These are phyloP conservation scores for Verticillium dahliae DNA, from an alignment of 2,329 filamentous ascomycete species.

Conservation along the genomic window DNA sequence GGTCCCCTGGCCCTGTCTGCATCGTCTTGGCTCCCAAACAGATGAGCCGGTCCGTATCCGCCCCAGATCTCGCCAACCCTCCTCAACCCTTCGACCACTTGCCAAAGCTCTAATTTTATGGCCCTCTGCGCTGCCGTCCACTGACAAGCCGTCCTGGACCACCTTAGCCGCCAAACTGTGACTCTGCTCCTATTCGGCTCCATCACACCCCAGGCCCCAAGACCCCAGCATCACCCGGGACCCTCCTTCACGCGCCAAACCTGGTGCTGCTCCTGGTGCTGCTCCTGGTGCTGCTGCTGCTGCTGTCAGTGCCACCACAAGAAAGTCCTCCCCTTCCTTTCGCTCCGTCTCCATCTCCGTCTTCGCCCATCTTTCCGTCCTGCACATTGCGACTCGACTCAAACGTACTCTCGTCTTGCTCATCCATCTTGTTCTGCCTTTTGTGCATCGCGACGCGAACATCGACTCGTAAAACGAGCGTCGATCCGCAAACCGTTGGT, in stretches of 20 bases:
- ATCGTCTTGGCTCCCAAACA: constrained; percentile 10
- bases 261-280: neutral
- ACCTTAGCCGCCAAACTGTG: constrained; percentile 37
- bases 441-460: neutral
- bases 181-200: constrained; percentile 27
- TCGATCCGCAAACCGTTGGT: constrained; percentile 15
- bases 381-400: constrained; percentile 1
- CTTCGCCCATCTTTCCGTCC: constrained; percentile 7
- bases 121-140: constrained; percentile 28
- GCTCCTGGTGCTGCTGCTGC: too few species aligned
- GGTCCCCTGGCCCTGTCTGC: constrained; percentile 9
- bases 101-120: constrained; percentile 35
- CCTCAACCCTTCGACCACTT: neutral
- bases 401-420: neutral
- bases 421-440: neutral
- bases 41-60: constrained; percentile 13
- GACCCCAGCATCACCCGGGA: neutral
- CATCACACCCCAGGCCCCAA: constrained; percentile 24
- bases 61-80: constrained; percentile 10
- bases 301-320: neutral
- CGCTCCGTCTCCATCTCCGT: constrained; percentile 12
- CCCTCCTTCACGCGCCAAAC: neutral
- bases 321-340: constrained; percentile 10
- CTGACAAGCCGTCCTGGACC: constrained; percentile 30
- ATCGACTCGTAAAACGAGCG: constrained; percentile 23